Conservation (phyloP, 768 basidiomycete genomes). For the Agrocybe pediades region DNA sequence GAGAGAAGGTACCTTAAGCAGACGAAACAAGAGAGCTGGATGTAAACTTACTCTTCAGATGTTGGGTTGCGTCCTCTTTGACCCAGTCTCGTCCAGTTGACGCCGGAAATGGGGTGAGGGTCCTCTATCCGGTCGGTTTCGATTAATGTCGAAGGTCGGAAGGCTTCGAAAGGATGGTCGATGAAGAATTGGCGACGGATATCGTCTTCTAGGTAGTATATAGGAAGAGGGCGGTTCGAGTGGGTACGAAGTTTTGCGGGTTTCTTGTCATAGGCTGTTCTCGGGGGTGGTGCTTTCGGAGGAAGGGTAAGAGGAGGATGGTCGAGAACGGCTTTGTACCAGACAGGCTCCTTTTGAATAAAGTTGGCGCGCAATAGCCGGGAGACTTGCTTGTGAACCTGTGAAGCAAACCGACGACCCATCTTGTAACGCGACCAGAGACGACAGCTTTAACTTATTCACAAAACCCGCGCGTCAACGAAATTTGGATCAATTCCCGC, state of each 20-base stretch:
- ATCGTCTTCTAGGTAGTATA: conserved; percentile 83
- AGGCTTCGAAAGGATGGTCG: conserved; percentile 96
- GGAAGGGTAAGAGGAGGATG: conserved; percentile 90
- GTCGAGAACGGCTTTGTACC: conserved; percentile 84
- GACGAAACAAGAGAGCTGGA: neutral
- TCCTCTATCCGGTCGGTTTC: conserved; percentile 65
- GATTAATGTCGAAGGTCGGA: conserved; percentile 74
- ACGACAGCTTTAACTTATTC: neutral
- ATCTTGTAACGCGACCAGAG: conserved; percentile 33
- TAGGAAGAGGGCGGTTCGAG: conserved; percentile 51
- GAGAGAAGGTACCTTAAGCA: conserved; percentile 13
- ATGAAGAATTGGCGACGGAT: conserved; percentile 89
- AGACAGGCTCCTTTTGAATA: conserved; percentile 68
- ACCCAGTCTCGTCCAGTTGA: conserved; percentile 74
- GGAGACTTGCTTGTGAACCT: conserved; percentile 87
- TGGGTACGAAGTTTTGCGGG: conserved; percentile 36
- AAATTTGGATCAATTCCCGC: conserved; percentile 1
- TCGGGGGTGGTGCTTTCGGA: conserved; percentile 64
- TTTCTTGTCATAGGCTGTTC: conserved; percentile 55
- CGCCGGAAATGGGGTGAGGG: conserved; percentile 57
- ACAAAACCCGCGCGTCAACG: neutral
- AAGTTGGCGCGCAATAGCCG: conserved; percentile 72
- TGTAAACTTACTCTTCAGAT: conserved; percentile 81
- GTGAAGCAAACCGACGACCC: conserved; percentile 81
- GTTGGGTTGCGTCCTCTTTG: conserved; percentile 84